Evolutionary conservation across 805 yeast genomes (phyloP).

Genomic region (Metschnikowia borealis): DNA sequence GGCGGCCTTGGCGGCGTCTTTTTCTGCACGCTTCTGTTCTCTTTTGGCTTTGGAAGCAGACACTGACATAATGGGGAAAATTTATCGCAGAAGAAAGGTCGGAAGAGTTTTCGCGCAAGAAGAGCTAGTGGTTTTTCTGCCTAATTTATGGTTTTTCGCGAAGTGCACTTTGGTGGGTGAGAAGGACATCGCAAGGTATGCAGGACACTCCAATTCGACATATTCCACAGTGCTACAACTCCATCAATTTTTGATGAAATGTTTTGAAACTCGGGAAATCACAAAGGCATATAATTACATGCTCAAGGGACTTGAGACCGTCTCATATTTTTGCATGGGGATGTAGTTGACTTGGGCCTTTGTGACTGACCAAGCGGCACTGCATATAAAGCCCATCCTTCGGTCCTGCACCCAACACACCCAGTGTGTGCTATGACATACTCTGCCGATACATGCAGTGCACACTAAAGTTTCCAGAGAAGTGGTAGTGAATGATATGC

Average conservation of each 20-base stretch:
- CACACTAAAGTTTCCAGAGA: not conserved
- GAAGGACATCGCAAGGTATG: slow-evolving; percentile 1
- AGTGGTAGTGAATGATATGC: too few relatives aligned
- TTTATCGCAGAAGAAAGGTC: slow-evolving; percentile 2
- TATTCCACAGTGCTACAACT: too few relatives aligned
- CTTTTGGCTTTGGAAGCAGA: slow-evolving; percentile 97
- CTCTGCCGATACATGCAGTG: not conserved
- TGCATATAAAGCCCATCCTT: not conserved
- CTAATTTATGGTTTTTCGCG: not conserved
- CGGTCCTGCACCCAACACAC: not conserved
- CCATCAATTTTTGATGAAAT: too few relatives aligned
- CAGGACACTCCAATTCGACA: not conserved
- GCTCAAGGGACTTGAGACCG: too few relatives aligned
- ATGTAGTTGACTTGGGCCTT: not conserved
- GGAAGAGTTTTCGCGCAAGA: not conserved
- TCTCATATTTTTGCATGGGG: not conserved
- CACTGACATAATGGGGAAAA: slow-evolving; percentile 38
- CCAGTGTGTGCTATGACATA: not conserved
- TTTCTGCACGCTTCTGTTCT: slow-evolving; percentile 86
- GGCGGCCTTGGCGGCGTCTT: slow-evolving; percentile 43
- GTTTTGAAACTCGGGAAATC: too few relatives aligned
- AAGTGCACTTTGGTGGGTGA: not conserved
- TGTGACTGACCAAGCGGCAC: not conserved
- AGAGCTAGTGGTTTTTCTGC: not conserved
- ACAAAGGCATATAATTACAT: too few relatives aligned